Base-by-base conservation (phyloP, 2,329 filamentous ascomycete species). In the Alternaria sp. region DNA sequence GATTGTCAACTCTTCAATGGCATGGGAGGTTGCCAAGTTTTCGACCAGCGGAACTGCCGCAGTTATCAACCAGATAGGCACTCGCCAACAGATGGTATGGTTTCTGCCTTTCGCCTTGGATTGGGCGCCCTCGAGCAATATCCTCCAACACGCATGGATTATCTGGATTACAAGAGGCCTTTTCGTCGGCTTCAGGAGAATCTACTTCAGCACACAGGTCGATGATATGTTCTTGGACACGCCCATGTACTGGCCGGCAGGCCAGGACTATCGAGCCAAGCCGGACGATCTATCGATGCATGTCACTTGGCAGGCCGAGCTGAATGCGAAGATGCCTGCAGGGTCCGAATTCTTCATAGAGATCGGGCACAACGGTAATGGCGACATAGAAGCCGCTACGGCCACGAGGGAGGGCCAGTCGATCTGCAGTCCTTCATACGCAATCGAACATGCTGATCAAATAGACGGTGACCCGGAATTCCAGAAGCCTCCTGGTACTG, bases 141-240 rank as follows among this genome's bases (percentile, higher is more conserved):
- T 82, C 67, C 72, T 87, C 48, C 85, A 88, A 73, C 86, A 88
- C 73, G 80, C 85, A 10, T 87, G 84, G 81, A 87, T 88, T 59
- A 82, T 82, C 65, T 88, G 85, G 86, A 71, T 86, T 33, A 88
- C 86, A 5, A 81, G 85, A 60, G 86, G 86, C 36, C 72, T 88
- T 8, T 84, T 85, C 61, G 77, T 83, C 9, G 85, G 85, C n/a
- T 82, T 84, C 69, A 81, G 84, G 52, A 81, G 85, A 61, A 78
- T 83, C 36, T 82, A 85, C 60, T 73, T 87, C 34, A 83, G 78
- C 73, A 82, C 84, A 11, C 85, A 87, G 67, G 82, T 88, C 31
- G 86, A 89, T 65, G 86, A 89, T 63, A 85, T 89, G 79, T 85
- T 88, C 65, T 77, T 89, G 21, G 77, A 79, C 70, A 80, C 77